Conservation (phyloP, 1,139 yeast genomes). For the Nakaseomyces uthaithaninus region DNA sequence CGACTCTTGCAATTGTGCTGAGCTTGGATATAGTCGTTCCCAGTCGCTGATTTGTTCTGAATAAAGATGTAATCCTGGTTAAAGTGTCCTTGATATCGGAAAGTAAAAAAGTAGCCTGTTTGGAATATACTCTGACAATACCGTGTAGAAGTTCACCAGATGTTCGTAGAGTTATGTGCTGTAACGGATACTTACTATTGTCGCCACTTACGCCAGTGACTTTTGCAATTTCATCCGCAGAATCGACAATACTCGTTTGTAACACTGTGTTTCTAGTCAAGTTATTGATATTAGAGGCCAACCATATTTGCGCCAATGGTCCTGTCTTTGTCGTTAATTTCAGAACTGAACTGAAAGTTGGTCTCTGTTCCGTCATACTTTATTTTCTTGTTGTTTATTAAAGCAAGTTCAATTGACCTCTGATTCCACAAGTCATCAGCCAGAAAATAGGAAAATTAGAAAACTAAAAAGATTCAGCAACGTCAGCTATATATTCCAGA, state of each 20-base stretch:
- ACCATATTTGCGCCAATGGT: constrained; percentile 86
- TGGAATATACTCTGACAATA: constrained; percentile 77
- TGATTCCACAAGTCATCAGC: no score
- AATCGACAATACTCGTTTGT: constrained; percentile 60
- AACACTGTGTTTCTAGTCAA: constrained; percentile 69
- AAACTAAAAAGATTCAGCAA: no score
- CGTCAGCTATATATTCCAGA: no score
- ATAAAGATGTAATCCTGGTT: constrained; percentile 64
- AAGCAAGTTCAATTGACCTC: no score
- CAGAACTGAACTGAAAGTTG: constrained; percentile 12
- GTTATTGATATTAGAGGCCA: constrained; percentile 80
- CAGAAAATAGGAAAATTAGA: no score
- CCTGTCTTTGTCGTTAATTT: constrained; percentile 49
- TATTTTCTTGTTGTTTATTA: background rate
- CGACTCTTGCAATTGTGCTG: constrained; percentile 46
- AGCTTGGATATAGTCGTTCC: constrained; percentile 38
- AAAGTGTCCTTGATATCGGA: constrained; percentile 82
- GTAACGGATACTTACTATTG: constrained; percentile 18
- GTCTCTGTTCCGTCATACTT: background rate
- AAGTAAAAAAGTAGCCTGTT: constrained; percentile 74
- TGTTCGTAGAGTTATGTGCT: constrained; percentile 66
- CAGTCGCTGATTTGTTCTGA: constrained; percentile 39
- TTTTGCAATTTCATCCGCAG: constrained; percentile 49
- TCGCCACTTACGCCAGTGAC: constrained; percentile 29
- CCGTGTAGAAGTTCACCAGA: constrained; percentile 88